Evolutionary conservation across 2,329 filamentous ascomycete genomes (phyloP).

Genomic region (Leptographium wingfieldii): DNA sequence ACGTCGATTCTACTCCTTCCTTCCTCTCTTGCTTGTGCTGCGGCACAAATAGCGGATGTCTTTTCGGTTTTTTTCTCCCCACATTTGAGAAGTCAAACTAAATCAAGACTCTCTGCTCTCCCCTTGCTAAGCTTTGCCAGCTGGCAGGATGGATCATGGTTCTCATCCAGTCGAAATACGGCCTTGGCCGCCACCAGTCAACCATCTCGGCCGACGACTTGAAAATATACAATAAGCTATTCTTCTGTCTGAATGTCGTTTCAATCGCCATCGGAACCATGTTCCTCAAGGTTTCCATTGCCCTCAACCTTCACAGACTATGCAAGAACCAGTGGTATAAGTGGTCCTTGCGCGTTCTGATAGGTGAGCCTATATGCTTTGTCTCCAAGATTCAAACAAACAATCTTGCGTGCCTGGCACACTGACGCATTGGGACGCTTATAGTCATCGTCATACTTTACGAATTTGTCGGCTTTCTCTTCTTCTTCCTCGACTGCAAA

Average conservation of each 20-base stretch:
- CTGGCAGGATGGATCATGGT: constrained; percentile 22
- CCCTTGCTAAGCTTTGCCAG: constrained; percentile 16
- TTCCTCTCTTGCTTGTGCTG: not conserved
- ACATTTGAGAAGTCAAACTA: not conserved
- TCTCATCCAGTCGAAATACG: constrained; percentile 28
- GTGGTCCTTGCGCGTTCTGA: constrained; percentile 12
- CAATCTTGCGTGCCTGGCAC: not conserved
- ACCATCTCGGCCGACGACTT: constrained; percentile 22
- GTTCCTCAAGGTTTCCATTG: constrained; percentile 14
- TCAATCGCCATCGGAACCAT: constrained; percentile 20
- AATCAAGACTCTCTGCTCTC: not conserved
- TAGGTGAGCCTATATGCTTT: not conserved
- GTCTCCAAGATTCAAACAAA: not conserved
- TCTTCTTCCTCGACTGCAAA: constrained; percentile 15
- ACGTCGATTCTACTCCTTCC: not conserved
- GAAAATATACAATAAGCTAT: constrained; percentile 24
- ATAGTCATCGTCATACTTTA: constrained; percentile 14
- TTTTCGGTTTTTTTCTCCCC: not conserved
- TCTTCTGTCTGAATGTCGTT: constrained; percentile 33
- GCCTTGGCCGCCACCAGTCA: constrained; percentile 31
- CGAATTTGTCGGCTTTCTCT: constrained; percentile 13
- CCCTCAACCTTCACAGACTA: constrained; percentile 12
- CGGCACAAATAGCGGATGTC: not conserved
- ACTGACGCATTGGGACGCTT: not conserved
- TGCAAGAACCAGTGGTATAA: constrained; percentile 16